Evolutionary conservation across 2,329 filamentous ascomycete genomes (phyloP), one percentile per base, ranked within the genome.

Genomic region (Didymella pinodella): DNA sequence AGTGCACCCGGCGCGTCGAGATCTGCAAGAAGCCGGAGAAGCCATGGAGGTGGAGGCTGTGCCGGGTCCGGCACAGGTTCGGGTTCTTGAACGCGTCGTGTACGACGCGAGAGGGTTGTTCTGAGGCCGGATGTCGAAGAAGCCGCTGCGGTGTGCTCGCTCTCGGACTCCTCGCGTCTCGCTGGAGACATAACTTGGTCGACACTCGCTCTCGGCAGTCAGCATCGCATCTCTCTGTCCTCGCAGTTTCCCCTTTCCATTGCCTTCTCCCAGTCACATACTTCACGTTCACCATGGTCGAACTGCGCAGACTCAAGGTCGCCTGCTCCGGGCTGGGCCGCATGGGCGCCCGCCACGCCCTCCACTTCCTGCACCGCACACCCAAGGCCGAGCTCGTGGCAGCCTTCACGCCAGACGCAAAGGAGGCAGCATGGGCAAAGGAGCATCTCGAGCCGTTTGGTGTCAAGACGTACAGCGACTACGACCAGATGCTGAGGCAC

Each of bases 401-500:
- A n/a, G 81, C 78, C 4, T 82, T 79, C 67, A 78, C 79, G 41
- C 80, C 80, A 2, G 77, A 79, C 38, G 69, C 73, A 10, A 75
- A 74, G 40, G 79, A 81, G 56, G 58, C 75, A 7, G 76, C 55
- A 64, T 86, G 84, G 84, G 84, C 82, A 4, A 78, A 79, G 61
- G 66, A 75, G 50, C 76, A 83, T 62, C 80, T 86, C 10, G 81
- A 78, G 50, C 83, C 82, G 4, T 82, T 75, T 65, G 84, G 83
- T 11, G 82, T 84, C 46, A 82, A 74, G 51, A 65, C 85, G 22
- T 87, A 86, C 75, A 77, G 75, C 54, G 76, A 84, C 71, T 87
- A 82, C 66, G 83, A 85, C 47, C 80, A 84, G 58, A 84, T 87
- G 84, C 77, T 87, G 51, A 79, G 81, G 72, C 83, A 86, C 59